Percentiles rank a stretch among this genome's conserved stretches.
Evolutionary conservation across 2,329 filamentous ascomycete species (phyloP).

Genomic region (Calonectria montana): DNA sequence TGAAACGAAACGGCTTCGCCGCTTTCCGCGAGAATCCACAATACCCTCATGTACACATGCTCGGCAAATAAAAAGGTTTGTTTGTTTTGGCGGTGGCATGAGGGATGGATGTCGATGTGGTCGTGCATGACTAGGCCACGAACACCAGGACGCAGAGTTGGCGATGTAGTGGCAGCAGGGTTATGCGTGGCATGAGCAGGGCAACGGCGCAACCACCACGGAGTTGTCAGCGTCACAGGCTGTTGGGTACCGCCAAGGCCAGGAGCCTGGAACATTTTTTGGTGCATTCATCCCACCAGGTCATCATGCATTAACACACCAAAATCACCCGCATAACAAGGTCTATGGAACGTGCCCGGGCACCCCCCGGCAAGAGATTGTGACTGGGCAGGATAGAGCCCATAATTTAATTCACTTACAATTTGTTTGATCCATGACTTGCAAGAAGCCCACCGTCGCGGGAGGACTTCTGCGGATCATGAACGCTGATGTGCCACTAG

Average conservation of each 20-base stretch:
- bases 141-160: slow-evolving; percentile 4
- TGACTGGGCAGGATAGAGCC: slow-evolving; percentile 6
- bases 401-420: background rate
- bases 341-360: background rate
- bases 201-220: background rate
- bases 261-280: slow-evolving; percentile 3
- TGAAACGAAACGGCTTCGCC: slow-evolving; percentile 42
- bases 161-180: slow-evolving; percentile 1
- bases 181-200: background rate
- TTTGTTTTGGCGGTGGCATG: background rate
- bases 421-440: slow-evolving; percentile 2
- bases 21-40: slow-evolving; percentile 22
- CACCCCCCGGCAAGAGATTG: slow-evolving; percentile 1
- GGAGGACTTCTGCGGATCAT: slow-evolving; percentile 6
- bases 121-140: slow-evolving; percentile 3
- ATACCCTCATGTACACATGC: background rate
- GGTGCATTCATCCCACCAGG: slow-evolving; percentile 38
- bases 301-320: slow-evolving; percentile 53
- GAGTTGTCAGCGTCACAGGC: slow-evolving; percentile 18
- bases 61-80: background rate
- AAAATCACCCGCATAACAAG: slow-evolving; percentile 29
- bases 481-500: slow-evolving; percentile 4
- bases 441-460: slow-evolving; percentile 1
- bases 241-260: background rate
- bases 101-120: background rate